These are phyloP conservation scores for Epichloe hybrida DNA, from an alignment of 2,329 filamentous ascomycete species.

Conservation along the genomic window DNA sequence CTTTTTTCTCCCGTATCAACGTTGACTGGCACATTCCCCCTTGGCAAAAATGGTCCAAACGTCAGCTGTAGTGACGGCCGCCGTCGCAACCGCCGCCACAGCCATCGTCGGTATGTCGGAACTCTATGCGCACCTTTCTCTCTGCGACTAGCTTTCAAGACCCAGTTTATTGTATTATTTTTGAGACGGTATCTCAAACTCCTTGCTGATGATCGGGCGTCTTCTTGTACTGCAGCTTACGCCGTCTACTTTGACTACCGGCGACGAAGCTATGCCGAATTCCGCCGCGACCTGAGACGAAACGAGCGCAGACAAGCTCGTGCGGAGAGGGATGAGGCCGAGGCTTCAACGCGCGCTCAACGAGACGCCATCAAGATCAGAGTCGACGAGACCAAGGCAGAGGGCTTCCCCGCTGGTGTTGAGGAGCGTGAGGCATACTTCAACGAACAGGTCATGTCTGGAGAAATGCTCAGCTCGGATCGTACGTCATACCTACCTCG, in stretches of 20 bases:
- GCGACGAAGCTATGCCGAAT: conserved; percentile 49
- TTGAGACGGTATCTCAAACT: not conserved
- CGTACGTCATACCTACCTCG: conserved; percentile 35
- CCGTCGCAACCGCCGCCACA: conserved; percentile 46
- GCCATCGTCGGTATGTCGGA: conserved; percentile 41
- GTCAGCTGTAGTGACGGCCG: conserved; percentile 44
- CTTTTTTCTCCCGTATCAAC: conserved; percentile 1
- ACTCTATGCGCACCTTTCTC: not conserved
- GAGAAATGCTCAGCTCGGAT: conserved; percentile 71
- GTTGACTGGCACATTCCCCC: not conserved
- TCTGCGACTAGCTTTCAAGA: not conserved
- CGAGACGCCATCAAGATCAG: conserved; percentile 60
- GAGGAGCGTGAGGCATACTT: conserved; percentile 95
- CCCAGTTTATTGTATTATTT: conserved; percentile 8
- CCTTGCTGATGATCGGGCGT: not conserved
- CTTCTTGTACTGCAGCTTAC: conserved; percentile 34
- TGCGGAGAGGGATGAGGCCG: conserved; percentile 58
- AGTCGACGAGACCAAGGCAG: conserved; percentile 72
- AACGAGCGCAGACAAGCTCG: conserved; percentile 62
- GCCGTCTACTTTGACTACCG: conserved; percentile 56
- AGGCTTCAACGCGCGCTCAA: conserved; percentile 51
- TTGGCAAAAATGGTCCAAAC: conserved; percentile 30
- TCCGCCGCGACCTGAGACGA: conserved; percentile 55
- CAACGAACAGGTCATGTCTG: conserved; percentile 84
- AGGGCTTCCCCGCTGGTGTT: conserved; percentile 76